phyloP scores from a whole-genome alignment of 495 filamentous ascomycete species.

The Aspergillus campestris region DNA sequence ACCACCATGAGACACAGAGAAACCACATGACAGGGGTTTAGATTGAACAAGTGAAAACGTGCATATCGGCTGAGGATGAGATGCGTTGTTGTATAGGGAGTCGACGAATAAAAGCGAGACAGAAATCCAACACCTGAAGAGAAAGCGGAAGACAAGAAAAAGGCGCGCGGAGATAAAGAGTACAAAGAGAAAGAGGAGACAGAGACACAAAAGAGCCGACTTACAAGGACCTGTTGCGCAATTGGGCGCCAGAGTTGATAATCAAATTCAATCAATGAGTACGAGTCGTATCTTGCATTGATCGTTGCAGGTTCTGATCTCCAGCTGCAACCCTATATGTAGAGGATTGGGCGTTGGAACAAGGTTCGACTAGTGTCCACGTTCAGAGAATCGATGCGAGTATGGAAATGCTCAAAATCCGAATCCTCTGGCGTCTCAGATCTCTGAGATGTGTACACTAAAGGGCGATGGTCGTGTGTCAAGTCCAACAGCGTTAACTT shows the following conservation, averaged over 20 bases:
- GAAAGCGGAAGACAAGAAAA: too few species aligned
- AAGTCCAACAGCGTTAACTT: not conserved
- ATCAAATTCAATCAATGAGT: not conserved
- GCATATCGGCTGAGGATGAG: too few species aligned
- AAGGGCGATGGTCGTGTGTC: not conserved
- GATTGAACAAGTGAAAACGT: too few species aligned
- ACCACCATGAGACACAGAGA: too few species aligned
- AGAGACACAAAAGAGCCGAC: not conserved
- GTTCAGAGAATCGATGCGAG: conserved; percentile 2
- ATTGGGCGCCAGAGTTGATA: not conserved
- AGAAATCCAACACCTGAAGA: too few species aligned
- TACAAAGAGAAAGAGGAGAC: not conserved
- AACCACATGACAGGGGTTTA: too few species aligned
- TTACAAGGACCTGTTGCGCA: too few species aligned
- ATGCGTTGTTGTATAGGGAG: too few species aligned
- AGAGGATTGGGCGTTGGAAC: not conserved
- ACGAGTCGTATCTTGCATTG: conserved; percentile 11
- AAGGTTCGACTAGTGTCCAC: conserved; percentile 5
- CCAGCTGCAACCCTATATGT: conserved; percentile 13
- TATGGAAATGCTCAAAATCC: not conserved
- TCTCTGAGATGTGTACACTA: too few species aligned
- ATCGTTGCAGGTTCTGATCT: conserved; percentile 11
- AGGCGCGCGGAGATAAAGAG: not conserved
- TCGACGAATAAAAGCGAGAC: too few species aligned
- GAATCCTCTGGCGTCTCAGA: too few species aligned